Percentiles rank a stretch among this genome's conserved stretches.
These are phyloP conservation scores for Neurospora sp. DNA, from an alignment of 495 filamentous ascomycete species.

Conservation along the genomic window DNA sequence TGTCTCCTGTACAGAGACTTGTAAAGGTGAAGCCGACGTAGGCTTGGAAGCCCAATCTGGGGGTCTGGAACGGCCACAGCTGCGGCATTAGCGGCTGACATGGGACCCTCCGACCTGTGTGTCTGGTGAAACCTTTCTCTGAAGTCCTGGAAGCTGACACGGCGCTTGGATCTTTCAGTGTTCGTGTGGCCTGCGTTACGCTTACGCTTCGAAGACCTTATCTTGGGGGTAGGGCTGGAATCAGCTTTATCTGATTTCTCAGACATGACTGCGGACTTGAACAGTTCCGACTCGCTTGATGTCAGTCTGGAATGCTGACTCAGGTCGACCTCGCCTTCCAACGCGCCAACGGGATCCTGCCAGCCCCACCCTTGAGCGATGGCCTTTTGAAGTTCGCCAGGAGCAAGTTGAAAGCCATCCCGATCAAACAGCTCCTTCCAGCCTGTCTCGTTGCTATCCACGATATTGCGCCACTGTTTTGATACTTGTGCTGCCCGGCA, in stretches of 20 bases:
- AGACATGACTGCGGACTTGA: slow-evolving; percentile 24
- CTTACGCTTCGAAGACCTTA: slow-evolving; percentile 32
- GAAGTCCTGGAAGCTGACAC: slow-evolving; percentile 34
- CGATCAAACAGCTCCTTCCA: slow-evolving; percentile 90
- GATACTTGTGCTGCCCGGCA: slow-evolving; percentile 91
- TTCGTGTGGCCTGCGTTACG: slow-evolving; percentile 27
- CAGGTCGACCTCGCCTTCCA: slow-evolving; percentile 74
- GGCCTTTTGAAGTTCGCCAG: slow-evolving; percentile 76
- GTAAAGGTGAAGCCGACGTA: slow-evolving; percentile 80
- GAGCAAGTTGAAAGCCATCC: slow-evolving; percentile 68
- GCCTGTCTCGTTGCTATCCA: slow-evolving; percentile 85
- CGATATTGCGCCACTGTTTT: slow-evolving; percentile 80
- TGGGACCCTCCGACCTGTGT: slow-evolving; percentile 63
- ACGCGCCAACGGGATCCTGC: slow-evolving; percentile 70
- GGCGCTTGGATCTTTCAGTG: slow-evolving; percentile 44
- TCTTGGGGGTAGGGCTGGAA: slow-evolving; percentile 9
- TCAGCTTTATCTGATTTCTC: slow-evolving; percentile 15
- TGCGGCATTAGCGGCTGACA: slow-evolving; percentile 74
- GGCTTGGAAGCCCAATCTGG: slow-evolving; percentile 61
- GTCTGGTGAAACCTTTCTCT: slow-evolving; percentile 24
- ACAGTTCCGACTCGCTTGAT: slow-evolving; percentile 39
- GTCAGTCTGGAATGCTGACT: slow-evolving; percentile 39
- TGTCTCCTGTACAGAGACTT: slow-evolving; percentile 94
- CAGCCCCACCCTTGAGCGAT: slow-evolving; percentile 98
- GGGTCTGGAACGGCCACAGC: slow-evolving; percentile 73